phyloP scores from a whole-genome alignment of 2,329 filamentous ascomycete genomes.

The Tolypocladium paradoxum region DNA sequence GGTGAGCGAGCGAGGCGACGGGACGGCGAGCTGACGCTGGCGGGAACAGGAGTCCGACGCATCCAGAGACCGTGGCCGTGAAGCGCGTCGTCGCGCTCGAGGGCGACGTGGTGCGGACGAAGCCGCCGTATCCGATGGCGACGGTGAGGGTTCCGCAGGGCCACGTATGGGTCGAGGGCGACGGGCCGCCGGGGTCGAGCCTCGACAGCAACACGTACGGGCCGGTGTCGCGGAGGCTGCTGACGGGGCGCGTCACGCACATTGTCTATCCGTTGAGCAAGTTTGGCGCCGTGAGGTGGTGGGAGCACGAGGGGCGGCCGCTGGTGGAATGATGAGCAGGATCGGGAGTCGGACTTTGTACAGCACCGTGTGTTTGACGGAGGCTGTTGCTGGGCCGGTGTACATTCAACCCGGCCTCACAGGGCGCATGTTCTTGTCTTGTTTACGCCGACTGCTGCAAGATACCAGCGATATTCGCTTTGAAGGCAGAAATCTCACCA shows the following conservation, averaged over 20 bases:
- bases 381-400: neutral
- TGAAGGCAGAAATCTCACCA: no score
- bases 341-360: neutral
- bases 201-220: slow-evolving; percentile 87
- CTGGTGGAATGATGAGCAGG: neutral
- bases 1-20: neutral
- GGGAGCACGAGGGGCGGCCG: slow-evolving; percentile 32
- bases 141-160: slow-evolving; percentile 61
- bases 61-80: slow-evolving; percentile 59
- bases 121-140: slow-evolving; percentile 44
- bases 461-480: no score
- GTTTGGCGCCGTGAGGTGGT: slow-evolving; percentile 46
- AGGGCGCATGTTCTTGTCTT: no score
- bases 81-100: slow-evolving; percentile 77
- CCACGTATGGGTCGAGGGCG: slow-evolving; percentile 93
- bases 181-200: slow-evolving; percentile 59
- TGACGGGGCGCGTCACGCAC: slow-evolving; percentile 64
- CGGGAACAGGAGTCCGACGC: slow-evolving; percentile 52
- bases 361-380: neutral
- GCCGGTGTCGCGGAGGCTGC: slow-evolving; percentile 63
- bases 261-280: slow-evolving; percentile 59
- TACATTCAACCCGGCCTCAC: neutral
- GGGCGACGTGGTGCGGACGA: slow-evolving; percentile 64
- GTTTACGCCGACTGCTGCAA: no score
- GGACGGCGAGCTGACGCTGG: neutral